Evolutionary conservation across 805 yeast genomes (phyloP).

Genomic region (Diddensiella transvaalensis): DNA sequence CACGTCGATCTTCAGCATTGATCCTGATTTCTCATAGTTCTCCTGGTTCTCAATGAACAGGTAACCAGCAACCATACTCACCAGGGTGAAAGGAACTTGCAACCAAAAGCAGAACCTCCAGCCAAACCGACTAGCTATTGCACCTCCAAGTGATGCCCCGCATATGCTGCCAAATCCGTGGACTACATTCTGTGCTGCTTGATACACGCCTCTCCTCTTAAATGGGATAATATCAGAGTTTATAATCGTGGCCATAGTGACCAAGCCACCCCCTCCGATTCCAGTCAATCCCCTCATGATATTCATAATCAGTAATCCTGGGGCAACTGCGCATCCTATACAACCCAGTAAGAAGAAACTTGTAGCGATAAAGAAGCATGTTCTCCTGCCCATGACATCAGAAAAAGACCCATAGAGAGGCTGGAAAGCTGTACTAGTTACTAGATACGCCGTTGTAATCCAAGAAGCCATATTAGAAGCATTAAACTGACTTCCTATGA

Average conservation of each 20-base stretch:
- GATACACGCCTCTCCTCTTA: constrained; percentile 41
- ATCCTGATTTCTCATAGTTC: background rate
- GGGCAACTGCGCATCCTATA: constrained; percentile 15
- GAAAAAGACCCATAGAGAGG: constrained; percentile 64
- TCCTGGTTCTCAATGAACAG: constrained; percentile 9
- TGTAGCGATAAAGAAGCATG: constrained; percentile 33
- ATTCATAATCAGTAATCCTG: constrained; percentile 12
- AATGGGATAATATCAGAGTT: constrained; percentile 35
- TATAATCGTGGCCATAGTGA: constrained; percentile 22
- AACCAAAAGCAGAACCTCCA: constrained; percentile 18
- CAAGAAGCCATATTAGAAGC: constrained; percentile 51
- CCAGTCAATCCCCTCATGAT: constrained; percentile 18
- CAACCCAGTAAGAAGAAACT: constrained; percentile 14
- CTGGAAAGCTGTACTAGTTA: constrained; percentile 66
- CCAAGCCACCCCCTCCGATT: constrained; percentile 18
- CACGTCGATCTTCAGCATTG: constrained; percentile 5
- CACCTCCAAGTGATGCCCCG: constrained; percentile 58
- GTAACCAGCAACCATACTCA: constrained; percentile 8
- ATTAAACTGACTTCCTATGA: constrained; percentile 46
- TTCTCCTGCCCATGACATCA: constrained; percentile 43
- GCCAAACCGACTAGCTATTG: constrained; percentile 35
- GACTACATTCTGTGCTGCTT: constrained; percentile 61
- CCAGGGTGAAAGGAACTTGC: constrained; percentile 14
- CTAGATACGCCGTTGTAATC: constrained; percentile 62
- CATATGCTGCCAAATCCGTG: constrained; percentile 60